These are phyloP conservation scores for Passiflora organensis DNA, from an alignment of 345 rosid genomes.

Conservation along the genomic window DNA sequence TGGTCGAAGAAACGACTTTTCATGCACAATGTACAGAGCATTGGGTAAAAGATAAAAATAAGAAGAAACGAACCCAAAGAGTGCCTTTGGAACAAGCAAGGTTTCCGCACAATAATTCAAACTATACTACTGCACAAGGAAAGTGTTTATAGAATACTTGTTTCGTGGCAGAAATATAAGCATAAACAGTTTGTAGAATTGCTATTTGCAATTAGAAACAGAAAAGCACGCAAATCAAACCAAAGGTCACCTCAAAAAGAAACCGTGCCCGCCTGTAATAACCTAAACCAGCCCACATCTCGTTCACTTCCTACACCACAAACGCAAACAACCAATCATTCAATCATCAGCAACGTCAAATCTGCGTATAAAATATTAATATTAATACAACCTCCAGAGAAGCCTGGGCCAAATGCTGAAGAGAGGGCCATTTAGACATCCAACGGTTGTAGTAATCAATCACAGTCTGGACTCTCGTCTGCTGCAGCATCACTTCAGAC, in stretches of 20 bases:
- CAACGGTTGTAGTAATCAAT: slow-evolving; percentile 80
- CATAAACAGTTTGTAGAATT: too few species aligned
- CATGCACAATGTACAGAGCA: too few species aligned
- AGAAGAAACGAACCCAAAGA: too few species aligned
- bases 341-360: neutral
- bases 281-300: slow-evolving; percentile 97
- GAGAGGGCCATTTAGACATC: slow-evolving; percentile 90
- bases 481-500: slow-evolving; percentile 95
- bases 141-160: too few species aligned
- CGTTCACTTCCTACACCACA: slow-evolving; percentile 76
- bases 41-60: too few species aligned
- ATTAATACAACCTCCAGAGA: slow-evolving; percentile 55
- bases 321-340: slow-evolving; percentile 6
- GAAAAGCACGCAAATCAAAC: neutral
- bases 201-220: slow-evolving; percentile 2
- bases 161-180: too few species aligned
- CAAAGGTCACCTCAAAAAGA: slow-evolving; percentile 60
- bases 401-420: slow-evolving; percentile 66
- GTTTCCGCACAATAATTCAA: too few species aligned
- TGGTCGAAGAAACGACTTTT: too few species aligned
- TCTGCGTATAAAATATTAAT: neutral
- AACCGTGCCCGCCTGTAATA: slow-evolving; percentile 92
- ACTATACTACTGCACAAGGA: too few species aligned
- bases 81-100: too few species aligned
- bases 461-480: slow-evolving; percentile 91